Evolutionary conservation across 257 asterid species (phyloP).

Genomic region (Ballota nigra): DNA sequence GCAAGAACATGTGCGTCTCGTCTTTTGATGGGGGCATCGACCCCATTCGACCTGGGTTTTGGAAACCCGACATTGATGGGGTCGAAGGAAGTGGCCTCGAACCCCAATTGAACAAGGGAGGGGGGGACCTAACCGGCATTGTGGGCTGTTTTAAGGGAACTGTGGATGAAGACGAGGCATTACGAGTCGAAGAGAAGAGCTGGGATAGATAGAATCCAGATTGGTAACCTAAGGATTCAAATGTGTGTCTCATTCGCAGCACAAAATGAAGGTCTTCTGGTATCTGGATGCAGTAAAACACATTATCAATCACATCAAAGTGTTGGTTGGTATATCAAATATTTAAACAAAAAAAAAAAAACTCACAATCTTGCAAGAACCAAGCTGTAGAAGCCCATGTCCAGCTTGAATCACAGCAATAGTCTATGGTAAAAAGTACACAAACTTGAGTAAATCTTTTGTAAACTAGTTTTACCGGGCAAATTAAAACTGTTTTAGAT

Average conservation of each 20-base stretch:
- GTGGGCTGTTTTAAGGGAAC: slow-evolving; percentile 62
- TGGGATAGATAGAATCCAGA: slow-evolving; percentile 94
- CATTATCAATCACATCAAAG: slow-evolving; percentile 17
- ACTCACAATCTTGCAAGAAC: slow-evolving; percentile 98
- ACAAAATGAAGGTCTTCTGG: slow-evolving; percentile 97
- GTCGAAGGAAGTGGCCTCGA: slow-evolving; percentile 53
- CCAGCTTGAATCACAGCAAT: slow-evolving; percentile 99
- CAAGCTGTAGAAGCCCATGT: slow-evolving; percentile 93
- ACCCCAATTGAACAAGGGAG: slow-evolving; percentile 84
- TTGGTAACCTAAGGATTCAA: slow-evolving; percentile 90
- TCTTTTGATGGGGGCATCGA: slow-evolving; percentile 52
- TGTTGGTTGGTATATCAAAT: not conserved
- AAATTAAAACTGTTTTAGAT: no score
- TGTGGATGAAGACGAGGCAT: slow-evolving; percentile 46
- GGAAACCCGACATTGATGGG: slow-evolving; percentile 52
- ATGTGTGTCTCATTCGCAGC: slow-evolving; percentile 93
- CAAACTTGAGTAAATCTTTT: no score
- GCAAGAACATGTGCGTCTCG: slow-evolving; percentile 78
- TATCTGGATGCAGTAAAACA: slow-evolving; percentile 42
- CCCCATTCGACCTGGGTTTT: slow-evolving; percentile 48
- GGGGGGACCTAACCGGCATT: slow-evolving; percentile 55
- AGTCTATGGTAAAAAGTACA: slow-evolving; percentile 45
- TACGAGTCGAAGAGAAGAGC: slow-evolving; percentile 76
- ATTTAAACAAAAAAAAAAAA: not conserved
- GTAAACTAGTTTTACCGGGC: no score